These are phyloP conservation scores for Penicillium sp. DNA, from an alignment of 2,329 filamentous ascomycete species.

Conservation along the genomic window DNA sequence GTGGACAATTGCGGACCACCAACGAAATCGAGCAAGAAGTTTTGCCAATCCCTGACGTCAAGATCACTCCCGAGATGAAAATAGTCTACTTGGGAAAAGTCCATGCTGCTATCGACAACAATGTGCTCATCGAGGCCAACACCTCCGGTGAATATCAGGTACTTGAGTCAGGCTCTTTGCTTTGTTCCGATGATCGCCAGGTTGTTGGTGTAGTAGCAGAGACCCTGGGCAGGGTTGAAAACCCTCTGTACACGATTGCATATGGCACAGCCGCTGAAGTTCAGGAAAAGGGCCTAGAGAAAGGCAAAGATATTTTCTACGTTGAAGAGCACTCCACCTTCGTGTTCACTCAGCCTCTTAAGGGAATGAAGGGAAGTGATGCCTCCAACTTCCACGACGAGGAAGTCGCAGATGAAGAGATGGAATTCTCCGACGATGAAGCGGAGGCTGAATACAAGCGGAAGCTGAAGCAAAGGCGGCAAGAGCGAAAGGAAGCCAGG, in stretches of 20 bases:
- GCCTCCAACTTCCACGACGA: conserved; percentile 95
- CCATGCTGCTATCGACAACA: conserved; percentile 74
- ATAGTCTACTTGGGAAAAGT: conserved; percentile 74
- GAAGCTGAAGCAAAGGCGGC: conserved; percentile 65
- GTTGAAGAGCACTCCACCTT: conserved; percentile 74
- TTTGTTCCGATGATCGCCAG: conserved; percentile 73
- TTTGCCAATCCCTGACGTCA: conserved; percentile 72
- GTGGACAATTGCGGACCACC: conserved; percentile 67
- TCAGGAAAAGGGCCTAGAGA: conserved; percentile 62
- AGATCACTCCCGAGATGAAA: conserved; percentile 72
- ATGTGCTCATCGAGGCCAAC: conserved; percentile 74
- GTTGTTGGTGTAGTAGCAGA: conserved; percentile 83
- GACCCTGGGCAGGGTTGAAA: conserved; percentile 78
- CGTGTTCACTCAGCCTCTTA: conserved; percentile 82
- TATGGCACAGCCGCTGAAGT: conserved; percentile 71
- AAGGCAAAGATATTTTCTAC: conserved; percentile 74
- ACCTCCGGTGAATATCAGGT: conserved; percentile 80
- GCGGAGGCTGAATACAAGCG: conserved; percentile 81
- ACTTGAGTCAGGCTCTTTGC: conserved; percentile 76
- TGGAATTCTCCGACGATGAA: conserved; percentile 96
- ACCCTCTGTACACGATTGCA: conserved; percentile 80
- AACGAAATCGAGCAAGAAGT: conserved; percentile 70
- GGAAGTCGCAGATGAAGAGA: conserved; percentile 78
- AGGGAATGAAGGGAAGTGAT: conserved; percentile 80
- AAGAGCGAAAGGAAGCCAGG: conserved; percentile 52